Evolutionary conservation across 108 stramenopile species (phyloP), one percentile per base, ranked within the genome.

Genomic region (Skeletonema menzelii): DNA sequence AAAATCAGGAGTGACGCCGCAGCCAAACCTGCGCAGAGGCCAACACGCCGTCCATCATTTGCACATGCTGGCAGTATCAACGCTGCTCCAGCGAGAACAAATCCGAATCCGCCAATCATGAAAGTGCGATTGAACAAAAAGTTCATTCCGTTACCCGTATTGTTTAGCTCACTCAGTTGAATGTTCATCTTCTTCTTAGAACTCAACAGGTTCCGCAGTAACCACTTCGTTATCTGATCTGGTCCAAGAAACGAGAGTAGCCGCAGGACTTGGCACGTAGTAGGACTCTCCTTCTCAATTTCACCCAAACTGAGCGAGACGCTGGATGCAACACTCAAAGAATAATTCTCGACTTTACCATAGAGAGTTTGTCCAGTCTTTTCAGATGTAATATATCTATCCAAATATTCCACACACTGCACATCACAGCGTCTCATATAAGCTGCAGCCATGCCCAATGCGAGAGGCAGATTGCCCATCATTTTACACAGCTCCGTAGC

Each of bases 401-500:
- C 76, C 42, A 87, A 42, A 72, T 89, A 89, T 56, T 89, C 88
- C 14, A 60, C 49, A 35, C 86, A 85, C 37, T 46, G 28, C 7
- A 89, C 88, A 49, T 89, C 88, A 56, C 88, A 89, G 65, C 77
- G 82, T 60, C 72, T 58, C 88, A 89, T 89, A 55, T 89, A 89
- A 2, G 85, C 86, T 0, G 85, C 88, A 22, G 88, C 88, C 80
- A 87, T 86, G 24, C 85, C 79, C 20, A 89, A 55, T 2, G 88
- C 88, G 11, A 89, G 67, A 32, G 88, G 88, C 3, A 89, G 55
- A 68, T 89, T 84, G 10, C 88, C 88, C 20, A 86, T 64, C 26
- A 60, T 75, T n/a, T 63, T 49, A 26, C 28, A 82, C 55, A 38
- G 73, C 72, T 40, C 57, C 27, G 38, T 63, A 5, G 77, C 77